A percentile compares a stretch with the other conserved stretches of the same genome.
These are phyloP conservation scores for cucumber (Cucumis sativus) DNA, from an alignment of 306 rosid species.

Conservation along the genomic window DNA sequence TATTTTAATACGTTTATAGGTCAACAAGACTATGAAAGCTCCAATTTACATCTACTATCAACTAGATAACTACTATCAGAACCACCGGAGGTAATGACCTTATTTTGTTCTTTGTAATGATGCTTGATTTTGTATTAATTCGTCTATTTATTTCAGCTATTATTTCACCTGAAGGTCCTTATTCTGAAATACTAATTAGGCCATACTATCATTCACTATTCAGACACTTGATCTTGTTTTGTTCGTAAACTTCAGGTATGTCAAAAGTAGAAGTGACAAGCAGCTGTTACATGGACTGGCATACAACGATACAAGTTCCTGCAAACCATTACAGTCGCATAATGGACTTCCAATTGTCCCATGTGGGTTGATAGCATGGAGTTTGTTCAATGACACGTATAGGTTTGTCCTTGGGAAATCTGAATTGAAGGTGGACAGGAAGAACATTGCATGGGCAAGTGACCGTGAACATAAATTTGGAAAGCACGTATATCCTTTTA, in stretches of 20 bases:
- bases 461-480: conserved; percentile 85
- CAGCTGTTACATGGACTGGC: conserved; percentile 74
- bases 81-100: conserved; percentile 69
- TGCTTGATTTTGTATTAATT: background rate
- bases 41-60: conserved; percentile 83
- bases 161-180: background rate
- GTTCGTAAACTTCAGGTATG: conserved; percentile 51
- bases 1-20: conserved; percentile 33
- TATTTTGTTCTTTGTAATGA: background rate
- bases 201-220: background rate
- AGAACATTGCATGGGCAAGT: conserved; percentile 91
- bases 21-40: conserved; percentile 70
- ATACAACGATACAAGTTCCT: conserved; percentile 51
- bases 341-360: conserved; percentile 64
- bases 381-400: conserved; percentile 83
- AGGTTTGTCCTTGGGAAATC: conserved; percentile 50
- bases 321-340: conserved; percentile 53
- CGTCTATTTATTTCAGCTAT: background rate
- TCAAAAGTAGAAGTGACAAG: conserved; percentile 70
- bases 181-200: background rate
- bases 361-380: conserved; percentile 95
- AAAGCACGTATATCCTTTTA: conserved; percentile 75
- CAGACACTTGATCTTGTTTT: background rate
- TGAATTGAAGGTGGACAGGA: conserved; percentile 59
- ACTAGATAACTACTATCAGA: conserved; percentile 90